A percentile compares a stretch with the other conserved stretches of the same genome.
Evolutionary conservation across 345 rosid genomes (phyloP).

Genomic region (Gossypium anomalum): DNA sequence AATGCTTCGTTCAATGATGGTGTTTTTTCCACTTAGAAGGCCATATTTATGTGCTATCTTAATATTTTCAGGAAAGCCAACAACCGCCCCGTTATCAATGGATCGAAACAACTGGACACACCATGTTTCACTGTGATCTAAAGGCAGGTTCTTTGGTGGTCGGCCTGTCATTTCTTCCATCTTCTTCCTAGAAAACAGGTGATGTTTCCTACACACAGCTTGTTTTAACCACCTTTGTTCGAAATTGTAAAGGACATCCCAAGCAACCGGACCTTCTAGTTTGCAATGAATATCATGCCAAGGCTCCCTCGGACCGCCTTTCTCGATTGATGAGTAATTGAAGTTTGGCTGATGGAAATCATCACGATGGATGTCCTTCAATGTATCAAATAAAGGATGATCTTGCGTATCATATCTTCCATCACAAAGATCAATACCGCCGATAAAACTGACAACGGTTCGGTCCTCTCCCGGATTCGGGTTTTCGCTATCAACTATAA

Average conservation of each 20-base stretch:
- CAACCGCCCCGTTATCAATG: conserved; percentile 15
- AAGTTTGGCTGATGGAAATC: conserved; percentile 93
- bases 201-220: conserved; percentile 21
- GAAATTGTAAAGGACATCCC: conserved; percentile 85
- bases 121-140: conserved; percentile 15
- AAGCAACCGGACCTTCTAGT: conserved; percentile 80
- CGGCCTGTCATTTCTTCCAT: conserved; percentile 25
- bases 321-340: conserved; percentile 43
- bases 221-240: conserved; percentile 89
- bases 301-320: conserved; percentile 94
- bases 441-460: conserved; percentile 68
- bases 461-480: conserved; percentile 26
- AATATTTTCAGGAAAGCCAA: neutral
- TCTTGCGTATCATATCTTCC: conserved; percentile 76
- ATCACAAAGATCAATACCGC: conserved; percentile 88
- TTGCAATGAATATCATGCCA: conserved; percentile 95
- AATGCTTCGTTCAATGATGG: conserved; percentile 30
- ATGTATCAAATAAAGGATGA: conserved; percentile 64
- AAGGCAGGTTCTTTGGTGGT: neutral
- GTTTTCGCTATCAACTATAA: conserved; percentile 57
- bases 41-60: conserved; percentile 24
- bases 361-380: conserved; percentile 38
- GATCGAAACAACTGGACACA: conserved; percentile 21
- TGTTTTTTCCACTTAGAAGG: conserved; percentile 51
- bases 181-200: conserved; percentile 28